These are phyloP conservation scores for Elasticomyces elasticus DNA, from an alignment of 495 filamentous ascomycete genomes.

Conservation along the genomic window DNA sequence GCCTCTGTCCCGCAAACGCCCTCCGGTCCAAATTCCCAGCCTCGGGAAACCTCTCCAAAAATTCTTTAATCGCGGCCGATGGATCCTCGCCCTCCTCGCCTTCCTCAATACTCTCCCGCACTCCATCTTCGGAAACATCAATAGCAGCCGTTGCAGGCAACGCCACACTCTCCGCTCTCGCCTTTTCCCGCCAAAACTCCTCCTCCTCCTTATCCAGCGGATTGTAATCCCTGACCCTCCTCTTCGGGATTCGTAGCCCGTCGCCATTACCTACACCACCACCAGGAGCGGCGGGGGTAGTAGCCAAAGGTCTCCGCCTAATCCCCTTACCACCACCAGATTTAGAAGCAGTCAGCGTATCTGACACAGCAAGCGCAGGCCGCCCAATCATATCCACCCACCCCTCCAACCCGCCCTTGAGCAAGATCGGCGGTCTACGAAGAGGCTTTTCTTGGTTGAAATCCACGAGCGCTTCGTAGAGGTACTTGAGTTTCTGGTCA, in stretches of 20 bases:
- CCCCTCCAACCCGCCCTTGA: constrained; percentile 71
- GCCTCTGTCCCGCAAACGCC: constrained; percentile 52
- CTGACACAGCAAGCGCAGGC: constrained; percentile 52
- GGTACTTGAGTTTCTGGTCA: constrained; percentile 48
- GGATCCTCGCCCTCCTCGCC: constrained; percentile 36
- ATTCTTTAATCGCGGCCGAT: constrained; percentile 47
- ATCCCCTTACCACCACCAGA: constrained; percentile 43
- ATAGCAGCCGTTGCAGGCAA: constrained; percentile 36
- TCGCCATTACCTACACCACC: constrained; percentile 25
- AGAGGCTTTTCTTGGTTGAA: constrained; percentile 71
- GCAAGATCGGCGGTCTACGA: constrained; percentile 59
- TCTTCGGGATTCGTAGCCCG: constrained; percentile 44
- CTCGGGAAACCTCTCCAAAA: constrained; percentile 72
- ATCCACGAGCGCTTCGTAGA: constrained; percentile 71
- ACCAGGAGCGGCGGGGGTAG: constrained; percentile 24
- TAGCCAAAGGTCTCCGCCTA: constrained; percentile 43
- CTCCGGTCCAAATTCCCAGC: constrained; percentile 54
- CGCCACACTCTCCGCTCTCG: constrained; percentile 43
- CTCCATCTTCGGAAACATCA: constrained; percentile 36
- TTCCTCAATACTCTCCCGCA: constrained; percentile 29
- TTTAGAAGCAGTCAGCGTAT: no score
- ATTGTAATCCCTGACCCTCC: constrained; percentile 47
- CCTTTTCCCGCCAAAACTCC: constrained; percentile 50
- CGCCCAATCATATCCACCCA: constrained; percentile 72
- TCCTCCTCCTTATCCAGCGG: constrained; percentile 54